phyloP scores from a whole-genome alignment of 202 grass and related monocot genomes.

The Schoenoplectus tabernaemontani region DNA sequence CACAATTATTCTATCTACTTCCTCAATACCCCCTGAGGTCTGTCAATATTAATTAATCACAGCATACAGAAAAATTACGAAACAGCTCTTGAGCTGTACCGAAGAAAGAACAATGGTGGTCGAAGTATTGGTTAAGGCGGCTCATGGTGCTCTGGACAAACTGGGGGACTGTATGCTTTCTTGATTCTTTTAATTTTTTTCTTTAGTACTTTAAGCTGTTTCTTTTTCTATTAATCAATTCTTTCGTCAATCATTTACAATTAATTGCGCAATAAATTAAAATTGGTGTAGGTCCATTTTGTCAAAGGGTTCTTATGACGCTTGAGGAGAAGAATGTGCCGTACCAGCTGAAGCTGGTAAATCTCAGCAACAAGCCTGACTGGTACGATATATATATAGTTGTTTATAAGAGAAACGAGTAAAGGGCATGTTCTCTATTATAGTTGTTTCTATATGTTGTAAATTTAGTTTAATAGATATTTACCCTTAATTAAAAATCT shows the following conservation, averaged over 20 bases:
- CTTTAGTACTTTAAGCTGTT: background rate
- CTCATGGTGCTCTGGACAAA: conserved; percentile 46
- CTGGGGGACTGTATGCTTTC: conserved; percentile 66
- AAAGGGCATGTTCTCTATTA: background rate
- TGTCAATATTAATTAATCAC: background rate
- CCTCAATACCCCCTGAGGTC: background rate
- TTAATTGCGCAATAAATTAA: background rate
- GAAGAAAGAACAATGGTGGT: conserved; percentile 32
- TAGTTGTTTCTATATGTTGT: background rate
- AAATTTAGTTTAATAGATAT: background rate
- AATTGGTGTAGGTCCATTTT: conserved; percentile 54
- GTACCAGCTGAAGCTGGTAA: conserved; percentile 66
- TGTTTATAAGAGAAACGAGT: background rate
- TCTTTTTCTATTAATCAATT: background rate
- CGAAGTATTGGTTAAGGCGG: conserved; percentile 72
- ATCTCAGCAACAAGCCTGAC: conserved; percentile 70
- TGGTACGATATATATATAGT: conserved; percentile 29
- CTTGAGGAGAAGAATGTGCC: conserved; percentile 86
- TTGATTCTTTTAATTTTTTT: background rate
- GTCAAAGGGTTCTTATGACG: conserved; percentile 66
- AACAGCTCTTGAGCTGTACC: background rate
- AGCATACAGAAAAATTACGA: background rate
- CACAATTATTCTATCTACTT: background rate
- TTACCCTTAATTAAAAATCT: background rate
- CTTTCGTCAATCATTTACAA: background rate